Conservation (phyloP, 2,329 filamentous ascomycete species). For the Sordariomycetes sp. region DNA sequence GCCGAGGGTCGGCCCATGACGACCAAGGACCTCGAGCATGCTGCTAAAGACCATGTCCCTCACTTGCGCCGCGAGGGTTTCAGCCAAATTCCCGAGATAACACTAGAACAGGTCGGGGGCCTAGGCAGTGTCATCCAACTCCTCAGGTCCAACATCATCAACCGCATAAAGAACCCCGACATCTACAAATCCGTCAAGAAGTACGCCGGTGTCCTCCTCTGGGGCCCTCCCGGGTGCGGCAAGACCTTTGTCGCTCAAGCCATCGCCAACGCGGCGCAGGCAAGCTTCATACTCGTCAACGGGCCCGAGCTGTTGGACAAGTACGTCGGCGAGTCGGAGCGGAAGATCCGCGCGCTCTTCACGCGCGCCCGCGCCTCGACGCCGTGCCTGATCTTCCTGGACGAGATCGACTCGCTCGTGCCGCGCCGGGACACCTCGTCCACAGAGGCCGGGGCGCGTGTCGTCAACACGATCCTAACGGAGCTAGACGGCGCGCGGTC, state of each 20-base stretch:
- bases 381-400: slow-evolving; percentile 95
- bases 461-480: slow-evolving; percentile 90
- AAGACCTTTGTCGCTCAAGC: slow-evolving; percentile 96
- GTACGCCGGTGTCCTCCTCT: slow-evolving; percentile 81
- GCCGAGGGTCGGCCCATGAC: slow-evolving; percentile 8
- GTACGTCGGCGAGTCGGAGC: slow-evolving; percentile 92
- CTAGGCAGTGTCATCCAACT: slow-evolving; percentile 69
- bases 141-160: slow-evolving; percentile 76
- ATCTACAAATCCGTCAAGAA: slow-evolving; percentile 71
- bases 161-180: slow-evolving; percentile 75
- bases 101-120: slow-evolving; percentile 87
- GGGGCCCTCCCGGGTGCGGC: slow-evolving; percentile 93
- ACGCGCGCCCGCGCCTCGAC: slow-evolving; percentile 74
- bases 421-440: slow-evolving; percentile 69
- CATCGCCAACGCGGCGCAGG: slow-evolving; percentile 87
- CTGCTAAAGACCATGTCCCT: slow-evolving; percentile 51
- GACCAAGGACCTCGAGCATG: slow-evolving; percentile 55
- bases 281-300: slow-evolving; percentile 97
- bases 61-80: slow-evolving; percentile 84
- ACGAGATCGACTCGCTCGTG: slow-evolving; percentile 89
- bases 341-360: slow-evolving; percentile 86
- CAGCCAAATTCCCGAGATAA: slow-evolving; percentile 84
- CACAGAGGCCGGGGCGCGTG: slow-evolving; percentile 73
- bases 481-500: slow-evolving; percentile 81
- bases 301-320: slow-evolving; percentile 95